phyloP scores from a whole-genome alignment of 2,329 filamentous ascomycete species.

The Teratosphaeria gauchensis region DNA sequence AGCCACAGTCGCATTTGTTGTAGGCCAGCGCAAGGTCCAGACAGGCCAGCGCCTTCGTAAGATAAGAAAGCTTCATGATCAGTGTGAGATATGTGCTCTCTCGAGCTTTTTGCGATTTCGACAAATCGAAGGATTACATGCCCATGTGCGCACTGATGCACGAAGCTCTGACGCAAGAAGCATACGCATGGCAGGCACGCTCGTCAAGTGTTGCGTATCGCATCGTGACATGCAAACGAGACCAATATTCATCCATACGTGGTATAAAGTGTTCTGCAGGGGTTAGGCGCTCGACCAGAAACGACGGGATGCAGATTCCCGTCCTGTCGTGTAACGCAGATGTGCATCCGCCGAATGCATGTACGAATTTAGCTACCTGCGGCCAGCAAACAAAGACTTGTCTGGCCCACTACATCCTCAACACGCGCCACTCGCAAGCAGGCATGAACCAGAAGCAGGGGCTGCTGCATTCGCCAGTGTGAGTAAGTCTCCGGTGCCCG shows the following conservation, averaged over 20 bases:
- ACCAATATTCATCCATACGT: too few relatives aligned
- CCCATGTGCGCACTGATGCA: background rate
- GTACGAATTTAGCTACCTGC: background rate
- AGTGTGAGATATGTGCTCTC: background rate
- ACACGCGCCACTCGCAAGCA: background rate
- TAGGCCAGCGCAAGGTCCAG: background rate
- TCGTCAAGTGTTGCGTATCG: background rate
- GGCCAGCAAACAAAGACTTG: background rate
- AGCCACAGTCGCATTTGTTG: conserved; percentile 61
- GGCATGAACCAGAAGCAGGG: background rate
- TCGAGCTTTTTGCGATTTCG: background rate
- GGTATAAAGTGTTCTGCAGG: background rate
- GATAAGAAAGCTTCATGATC: background rate
- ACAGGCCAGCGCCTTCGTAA: background rate
- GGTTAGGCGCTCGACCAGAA: background rate
- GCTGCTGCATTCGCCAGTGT: background rate
- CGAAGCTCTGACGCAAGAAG: background rate
- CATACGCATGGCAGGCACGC: background rate
- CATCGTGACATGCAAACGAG: background rate
- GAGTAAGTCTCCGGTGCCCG: too few relatives aligned
- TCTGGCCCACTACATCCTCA: too few relatives aligned
- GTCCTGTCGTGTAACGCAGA: background rate
- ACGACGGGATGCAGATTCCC: background rate
- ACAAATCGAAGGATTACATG: background rate
- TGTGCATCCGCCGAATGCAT: background rate